Evolutionary conservation across 2,329 filamentous ascomycete species (phyloP), one percentile per base, ranked within the genome.

Genomic region (Verticillium nonalfalfae): DNA sequence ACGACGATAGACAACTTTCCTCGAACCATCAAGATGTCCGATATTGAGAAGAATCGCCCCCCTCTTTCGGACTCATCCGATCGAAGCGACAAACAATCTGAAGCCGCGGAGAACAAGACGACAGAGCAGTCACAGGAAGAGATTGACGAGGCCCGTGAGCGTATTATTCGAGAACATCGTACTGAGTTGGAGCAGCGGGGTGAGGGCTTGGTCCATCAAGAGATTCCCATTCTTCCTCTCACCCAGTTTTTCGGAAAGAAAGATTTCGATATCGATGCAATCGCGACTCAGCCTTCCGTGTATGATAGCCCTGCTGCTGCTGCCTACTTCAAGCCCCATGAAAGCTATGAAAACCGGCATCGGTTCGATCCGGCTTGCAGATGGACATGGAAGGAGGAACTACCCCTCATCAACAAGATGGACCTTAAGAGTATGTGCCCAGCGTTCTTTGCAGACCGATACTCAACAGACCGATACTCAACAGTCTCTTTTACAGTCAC

Each of bases 231-330:
- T n/a, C 65, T 68, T 14, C 67, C 67, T 1, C 65, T 69, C n/a
- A 63, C 66, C 57, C 65, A 67, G 2, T 62, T 69, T 6, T 70
- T 69, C 56, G 58, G 58, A 7, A 66, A 66, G 50, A 61, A 33
- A 14, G 58, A 61, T 15, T 61, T 59, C 13, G 64, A 68, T 56
- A 59, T 66, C 9, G 61, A 67, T 21, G 65, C 67, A 35, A 68
- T 73, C 38, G 75, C 76, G n/a, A 75, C 71, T 0, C 69, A 79
- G 63, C 76, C 74, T 5, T 80, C 78, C 3, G 78, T 81, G 6
- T 81, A 73, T 57, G 78, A 81, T 50, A 73, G 80, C 57, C 73
- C 75, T 0, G 73, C 76, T 4, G 68, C 74, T 2, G 75, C 72
- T 10, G 73, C 74, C 34, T 78, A 79, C 64, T 71, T 67, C 57